phyloP scores from a whole-genome alignment of 768 basidiomycete genomes.

The Rhizopogon rudus region DNA sequence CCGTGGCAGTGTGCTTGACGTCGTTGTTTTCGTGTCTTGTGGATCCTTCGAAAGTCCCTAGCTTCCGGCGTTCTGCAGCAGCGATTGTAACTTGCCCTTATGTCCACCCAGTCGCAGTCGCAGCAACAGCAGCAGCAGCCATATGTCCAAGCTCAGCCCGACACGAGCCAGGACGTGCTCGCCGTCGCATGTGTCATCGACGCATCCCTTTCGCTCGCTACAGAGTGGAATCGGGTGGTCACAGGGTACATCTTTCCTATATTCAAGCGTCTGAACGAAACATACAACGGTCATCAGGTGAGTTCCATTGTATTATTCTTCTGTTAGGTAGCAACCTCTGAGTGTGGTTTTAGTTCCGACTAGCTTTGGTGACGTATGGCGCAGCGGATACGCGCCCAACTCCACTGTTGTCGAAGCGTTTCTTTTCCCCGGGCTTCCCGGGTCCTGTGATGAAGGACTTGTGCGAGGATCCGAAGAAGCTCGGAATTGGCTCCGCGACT shows the following conservation, averaged over 20 bases:
- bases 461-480: conserved; percentile 37
- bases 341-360: conserved; percentile 25
- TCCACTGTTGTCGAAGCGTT: conserved; percentile 52
- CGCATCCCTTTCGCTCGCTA: conserved; percentile 47
- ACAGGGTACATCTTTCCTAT: conserved; percentile 45
- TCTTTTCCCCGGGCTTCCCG: conserved; percentile 42
- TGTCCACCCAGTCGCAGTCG: neutral
- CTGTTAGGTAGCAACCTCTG: neutral
- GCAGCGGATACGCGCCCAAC: conserved; percentile 48
- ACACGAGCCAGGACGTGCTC: conserved; percentile 23
- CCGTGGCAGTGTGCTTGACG: neutral
- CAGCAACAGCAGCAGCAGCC: neutral
- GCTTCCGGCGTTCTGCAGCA: neutral
- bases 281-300: conserved; percentile 35
- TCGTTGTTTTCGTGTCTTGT: neutral
- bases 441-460: conserved; percentile 38
- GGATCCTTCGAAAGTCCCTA: neutral
- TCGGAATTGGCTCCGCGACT: conserved; percentile 55
- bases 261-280: conserved; percentile 46
- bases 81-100: neutral
- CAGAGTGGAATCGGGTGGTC: conserved; percentile 47
- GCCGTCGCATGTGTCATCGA: conserved; percentile 61
- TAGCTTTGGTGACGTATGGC: conserved; percentile 62
- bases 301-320: conserved; percentile 2
- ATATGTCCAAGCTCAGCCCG: conserved; percentile 4